Base-by-base conservation (phyloP, 2,329 filamentous ascomycete species). In the Boeremia exigua region DNA sequence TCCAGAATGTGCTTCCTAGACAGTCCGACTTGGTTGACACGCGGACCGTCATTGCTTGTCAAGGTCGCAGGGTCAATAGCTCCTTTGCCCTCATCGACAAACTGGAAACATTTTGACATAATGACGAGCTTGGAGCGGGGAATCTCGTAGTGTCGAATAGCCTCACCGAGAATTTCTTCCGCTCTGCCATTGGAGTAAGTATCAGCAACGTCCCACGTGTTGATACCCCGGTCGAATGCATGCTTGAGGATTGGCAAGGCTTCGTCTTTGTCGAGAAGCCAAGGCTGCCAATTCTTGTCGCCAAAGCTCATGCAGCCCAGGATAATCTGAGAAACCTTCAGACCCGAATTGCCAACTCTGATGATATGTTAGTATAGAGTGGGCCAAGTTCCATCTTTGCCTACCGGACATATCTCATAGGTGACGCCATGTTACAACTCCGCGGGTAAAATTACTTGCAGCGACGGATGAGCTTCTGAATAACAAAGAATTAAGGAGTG, bases 131-230 rank as follows among this genome's bases (percentile, higher is more conserved):
- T 67, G 23, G 52, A 40, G 3, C 72, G 59, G n/a, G 70, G 71
- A 10, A 76, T 72, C 4, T 54, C 34, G 56, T 63, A 66, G 7
- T 62, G 50, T 44, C 60, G 62, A 12, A 76, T 47, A 0, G 67
- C 65, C 19, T 61, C 56, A 6, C 68, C 72, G 27, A 76, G 59
- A 47, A 76, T 70, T 2, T 27, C 39, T 47, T 75, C 73, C 8
- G 54, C 59, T 7, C 50, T 49, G 6, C 73, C 73, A 27, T 75
- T 69, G 9, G 63, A 68, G 45, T 74, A 66, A 4, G 45, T 55
- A 45, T 70, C 61, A 1, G 72, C 71, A 2, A 72, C 74, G 52
- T 81, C 77, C 73, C 77, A 80, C 0, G 77, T 79, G 55, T 78
- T 80, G 52, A 79, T 78, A 11, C 78, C 78, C 2, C 58, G 49